phyloP scores from a whole-genome alignment of 2,329 filamentous ascomycete genomes.

The Botryotinia convoluta region DNA sequence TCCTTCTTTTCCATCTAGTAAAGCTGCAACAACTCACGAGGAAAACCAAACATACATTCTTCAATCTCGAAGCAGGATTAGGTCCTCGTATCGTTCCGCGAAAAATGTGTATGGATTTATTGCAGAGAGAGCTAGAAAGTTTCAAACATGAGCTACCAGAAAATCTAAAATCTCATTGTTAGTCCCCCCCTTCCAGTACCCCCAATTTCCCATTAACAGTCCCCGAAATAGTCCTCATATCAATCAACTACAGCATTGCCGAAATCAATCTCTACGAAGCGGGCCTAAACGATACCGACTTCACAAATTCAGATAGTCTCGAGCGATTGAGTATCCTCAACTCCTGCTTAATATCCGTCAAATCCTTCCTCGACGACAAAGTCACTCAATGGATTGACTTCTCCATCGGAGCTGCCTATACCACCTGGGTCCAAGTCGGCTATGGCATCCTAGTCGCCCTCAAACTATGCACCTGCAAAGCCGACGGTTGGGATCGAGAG shows the following conservation, averaged over 20 bases:
- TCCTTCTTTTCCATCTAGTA: conserved; percentile 29
- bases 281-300: conserved; percentile 8
- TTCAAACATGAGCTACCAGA: background rate
- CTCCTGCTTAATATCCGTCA: conserved; percentile 19
- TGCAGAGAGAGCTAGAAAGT: background rate
- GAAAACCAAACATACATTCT: conserved; percentile 21
- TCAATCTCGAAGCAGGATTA: conserved; percentile 7
- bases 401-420: conserved; percentile 13
- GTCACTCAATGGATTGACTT: background rate
- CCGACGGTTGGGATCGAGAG: conserved; percentile 22
- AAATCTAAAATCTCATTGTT: background rate
- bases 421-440: conserved; percentile 12
- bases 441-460: conserved; percentile 20
- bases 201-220: background rate
- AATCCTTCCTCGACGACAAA: conserved; percentile 18
- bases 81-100: background rate
- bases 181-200: background rate
- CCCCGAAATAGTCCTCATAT: background rate
- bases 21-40: conserved; percentile 28
- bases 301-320: conserved; percentile 15
- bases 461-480: conserved; percentile 18
- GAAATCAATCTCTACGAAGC: conserved; percentile 23
- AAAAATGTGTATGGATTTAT: background rate
- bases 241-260: conserved; percentile 17
- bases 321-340: conserved; percentile 21